Evolutionary conservation across 352 stramenopile species (phyloP).

Genomic region (Thalassiosira delicatula): DNA sequence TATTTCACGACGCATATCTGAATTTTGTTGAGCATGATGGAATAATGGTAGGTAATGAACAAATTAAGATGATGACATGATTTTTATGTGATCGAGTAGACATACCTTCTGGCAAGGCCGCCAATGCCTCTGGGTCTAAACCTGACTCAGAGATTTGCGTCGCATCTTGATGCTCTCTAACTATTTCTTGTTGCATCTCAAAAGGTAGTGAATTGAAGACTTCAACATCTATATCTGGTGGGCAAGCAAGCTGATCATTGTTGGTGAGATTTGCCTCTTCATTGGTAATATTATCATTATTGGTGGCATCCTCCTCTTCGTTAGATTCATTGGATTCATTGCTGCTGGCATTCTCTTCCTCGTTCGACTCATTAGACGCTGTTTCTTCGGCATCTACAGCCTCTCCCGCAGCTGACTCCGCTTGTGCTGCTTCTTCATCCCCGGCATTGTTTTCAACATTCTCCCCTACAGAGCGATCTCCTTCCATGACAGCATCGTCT

Average conservation of each 20-base stretch:
- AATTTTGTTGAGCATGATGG: no score
- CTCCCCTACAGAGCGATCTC: conserved; percentile 1
- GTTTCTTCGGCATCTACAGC: background rate
- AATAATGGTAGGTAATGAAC: no score
- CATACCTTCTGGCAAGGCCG: conserved; percentile 93
- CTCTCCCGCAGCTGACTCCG: background rate
- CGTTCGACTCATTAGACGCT: background rate
- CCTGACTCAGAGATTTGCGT: conserved; percentile 79
- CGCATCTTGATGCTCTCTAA: conserved; percentile 83
- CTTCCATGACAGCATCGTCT: conserved; percentile 4
- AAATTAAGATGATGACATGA: no score
- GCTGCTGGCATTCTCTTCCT: background rate
- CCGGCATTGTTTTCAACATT: background rate
- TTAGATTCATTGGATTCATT: conserved; percentile 16
- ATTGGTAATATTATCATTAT: background rate
- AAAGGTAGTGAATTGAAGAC: conserved; percentile 94
- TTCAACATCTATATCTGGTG: conserved; percentile 95
- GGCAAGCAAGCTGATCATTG: conserved; percentile 82
- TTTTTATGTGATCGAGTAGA: no score
- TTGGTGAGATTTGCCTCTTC: conserved; percentile 36
- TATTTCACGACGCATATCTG: conserved; percentile 96
- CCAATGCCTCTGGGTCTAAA: conserved; percentile 78
- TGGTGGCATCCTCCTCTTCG: conserved; percentile 53
- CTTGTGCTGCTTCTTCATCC: background rate
- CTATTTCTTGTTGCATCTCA: conserved; percentile 96